phyloP scores from a whole-genome alignment of 2,329 filamentous ascomycete species.

The Fusarium zealandicum region DNA sequence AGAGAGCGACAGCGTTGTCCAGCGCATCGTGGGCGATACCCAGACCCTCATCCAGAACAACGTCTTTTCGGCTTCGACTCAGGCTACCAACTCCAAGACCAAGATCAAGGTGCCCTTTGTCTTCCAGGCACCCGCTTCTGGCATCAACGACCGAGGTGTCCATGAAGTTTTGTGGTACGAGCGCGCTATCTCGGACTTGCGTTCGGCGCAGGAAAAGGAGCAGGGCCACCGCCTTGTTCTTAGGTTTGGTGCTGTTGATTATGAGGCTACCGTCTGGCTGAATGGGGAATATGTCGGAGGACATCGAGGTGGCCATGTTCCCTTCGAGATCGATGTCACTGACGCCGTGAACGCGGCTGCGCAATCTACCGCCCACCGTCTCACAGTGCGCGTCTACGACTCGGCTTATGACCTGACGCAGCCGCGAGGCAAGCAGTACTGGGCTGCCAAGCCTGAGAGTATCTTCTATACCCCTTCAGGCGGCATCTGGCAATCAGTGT shows the following conservation, averaged over 20 bases:
- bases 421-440: conserved; percentile 73
- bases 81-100: conserved; percentile 52
- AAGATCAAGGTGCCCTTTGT: conserved; percentile 70
- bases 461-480: conserved; percentile 66
- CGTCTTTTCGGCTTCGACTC: conserved; percentile 42
- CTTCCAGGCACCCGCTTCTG: conserved; percentile 70
- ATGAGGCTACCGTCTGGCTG: conserved; percentile 65
- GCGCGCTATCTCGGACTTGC: conserved; percentile 58
- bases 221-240: conserved; percentile 55
- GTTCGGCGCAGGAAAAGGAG: conserved; percentile 51
- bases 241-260: conserved; percentile 68
- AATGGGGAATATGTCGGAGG: conserved; percentile 59
- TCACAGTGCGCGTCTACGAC: conserved; percentile 68
- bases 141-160: conserved; percentile 65
- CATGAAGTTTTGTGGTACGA: conserved; percentile 76
- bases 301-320: conserved; percentile 67
- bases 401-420: conserved; percentile 70
- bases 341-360: conserved; percentile 49
- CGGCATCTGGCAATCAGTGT: conserved; percentile 66
- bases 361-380: conserved; percentile 42
- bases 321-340: conserved; percentile 65
- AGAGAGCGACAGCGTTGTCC: conserved; percentile 44
- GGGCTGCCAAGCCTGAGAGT: conserved; percentile 65
- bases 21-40: conserved; percentile 58
- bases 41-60: conserved; percentile 57